Conservation (phyloP, 192 early-diverging fungal species). For the Backusella sp. region DNA sequence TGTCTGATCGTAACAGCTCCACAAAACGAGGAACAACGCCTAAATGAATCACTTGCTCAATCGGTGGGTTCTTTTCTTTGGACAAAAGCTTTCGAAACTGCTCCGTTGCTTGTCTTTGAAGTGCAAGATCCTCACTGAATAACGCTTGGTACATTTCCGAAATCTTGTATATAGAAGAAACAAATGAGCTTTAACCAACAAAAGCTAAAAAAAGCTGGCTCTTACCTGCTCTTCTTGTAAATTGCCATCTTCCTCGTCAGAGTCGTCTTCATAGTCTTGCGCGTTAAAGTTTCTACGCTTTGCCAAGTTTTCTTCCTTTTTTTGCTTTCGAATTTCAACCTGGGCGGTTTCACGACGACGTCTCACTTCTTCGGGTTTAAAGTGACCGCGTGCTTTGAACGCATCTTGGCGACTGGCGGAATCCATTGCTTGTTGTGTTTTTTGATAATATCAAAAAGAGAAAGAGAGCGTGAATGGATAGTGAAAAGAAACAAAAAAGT, state of each 20-base stretch:
- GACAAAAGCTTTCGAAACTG: slow-evolving; percentile 49
- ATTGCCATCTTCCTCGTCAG: neutral
- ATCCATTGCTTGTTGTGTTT: neutral
- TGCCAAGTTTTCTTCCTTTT: slow-evolving; percentile 43
- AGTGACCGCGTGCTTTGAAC: slow-evolving; percentile 66
- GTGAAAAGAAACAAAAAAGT: neutral
- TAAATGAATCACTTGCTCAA: slow-evolving; percentile 46
- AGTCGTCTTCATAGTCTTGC: slow-evolving; percentile 28
- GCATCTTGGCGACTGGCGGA: slow-evolving; percentile 14
- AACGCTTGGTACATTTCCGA: slow-evolving; percentile 18
- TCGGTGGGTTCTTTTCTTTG: slow-evolving; percentile 51
- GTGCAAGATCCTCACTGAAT: slow-evolving; percentile 31
- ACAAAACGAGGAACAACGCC: slow-evolving; percentile 51
- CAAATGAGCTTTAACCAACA: neutral
- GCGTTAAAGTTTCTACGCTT: slow-evolving; percentile 52
- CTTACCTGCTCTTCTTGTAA: neutral
- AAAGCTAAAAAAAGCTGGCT: neutral
- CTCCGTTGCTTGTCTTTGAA: slow-evolving; percentile 38
- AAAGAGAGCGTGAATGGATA: neutral
- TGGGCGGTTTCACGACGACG: slow-evolving; percentile 38
- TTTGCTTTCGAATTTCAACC: slow-evolving; percentile 49
- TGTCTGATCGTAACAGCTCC: slow-evolving; percentile 41
- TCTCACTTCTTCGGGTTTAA: slow-evolving; percentile 44
- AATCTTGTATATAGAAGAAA: neutral
- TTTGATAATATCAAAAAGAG: neutral